Percentiles rank a stretch among this genome's conserved stretches.
Evolutionary conservation across 768 basidiomycete genomes (phyloP).

Genomic region (Tricholoma terreum): DNA sequence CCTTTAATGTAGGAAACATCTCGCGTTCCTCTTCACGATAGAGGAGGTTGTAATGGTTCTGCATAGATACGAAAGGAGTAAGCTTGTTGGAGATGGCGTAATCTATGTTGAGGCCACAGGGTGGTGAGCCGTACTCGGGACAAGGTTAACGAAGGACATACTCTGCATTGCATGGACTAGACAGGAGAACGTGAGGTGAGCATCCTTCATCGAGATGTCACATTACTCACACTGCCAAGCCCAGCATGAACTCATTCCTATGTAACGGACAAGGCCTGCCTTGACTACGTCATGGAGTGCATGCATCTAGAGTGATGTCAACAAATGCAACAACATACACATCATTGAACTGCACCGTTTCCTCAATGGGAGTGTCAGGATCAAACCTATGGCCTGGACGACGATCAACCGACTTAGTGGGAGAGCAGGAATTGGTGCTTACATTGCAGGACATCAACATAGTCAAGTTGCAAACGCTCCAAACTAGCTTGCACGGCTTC

Average conservation of each 20-base stretch:
- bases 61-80: slow-evolving; percentile 67
- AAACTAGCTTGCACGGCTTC: slow-evolving; percentile 60
- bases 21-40: slow-evolving; percentile 68
- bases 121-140: too few relatives aligned
- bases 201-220: neutral
- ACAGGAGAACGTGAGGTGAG: neutral
- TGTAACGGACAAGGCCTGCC: slow-evolving; percentile 59
- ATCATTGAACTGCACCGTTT: slow-evolving; percentile 34
- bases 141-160: slow-evolving; percentile 19
- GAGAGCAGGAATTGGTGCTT: slow-evolving; percentile 7
- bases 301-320: slow-evolving; percentile 45
- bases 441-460: slow-evolving; percentile 76
- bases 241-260: slow-evolving; percentile 55
- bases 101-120: slow-evolving; percentile 29
- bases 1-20: slow-evolving; percentile 60
- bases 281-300: slow-evolving; percentile 67
- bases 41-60: slow-evolving; percentile 59
- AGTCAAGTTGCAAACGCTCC: slow-evolving; percentile 68
- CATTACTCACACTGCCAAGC: slow-evolving; percentile 50
- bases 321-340: neutral
- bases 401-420: neutral
- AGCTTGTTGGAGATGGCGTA: slow-evolving; percentile 58
- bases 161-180: slow-evolving; percentile 57
- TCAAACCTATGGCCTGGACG: slow-evolving; percentile 53
- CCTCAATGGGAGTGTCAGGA: slow-evolving; percentile 54